Evolutionary conservation across 495 filamentous ascomycete genomes (phyloP).

Genomic region (Tuber indicum): DNA sequence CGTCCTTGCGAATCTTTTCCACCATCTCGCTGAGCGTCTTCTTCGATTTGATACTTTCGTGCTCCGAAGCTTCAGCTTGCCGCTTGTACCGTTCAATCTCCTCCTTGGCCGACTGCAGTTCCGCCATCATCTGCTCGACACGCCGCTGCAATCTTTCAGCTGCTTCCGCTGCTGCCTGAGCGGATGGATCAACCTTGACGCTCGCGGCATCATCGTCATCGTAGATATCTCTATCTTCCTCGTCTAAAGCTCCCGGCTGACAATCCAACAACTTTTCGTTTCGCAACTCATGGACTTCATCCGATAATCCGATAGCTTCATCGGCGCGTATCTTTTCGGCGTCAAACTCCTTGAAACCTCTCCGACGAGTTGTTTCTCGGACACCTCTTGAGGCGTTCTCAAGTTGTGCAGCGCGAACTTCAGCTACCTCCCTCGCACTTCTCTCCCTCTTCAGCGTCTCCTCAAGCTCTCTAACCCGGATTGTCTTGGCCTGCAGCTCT

Average conservation of each 20-base stretch:
- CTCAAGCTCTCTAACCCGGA: constrained; percentile 74
- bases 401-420: constrained; percentile 66
- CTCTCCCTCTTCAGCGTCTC: constrained; percentile 69
- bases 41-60: constrained; percentile 59
- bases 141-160: constrained; percentile 59
- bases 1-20: constrained; percentile 64
- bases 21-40: constrained; percentile 84
- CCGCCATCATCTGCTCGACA: constrained; percentile 69
- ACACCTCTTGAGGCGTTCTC: constrained; percentile 45
- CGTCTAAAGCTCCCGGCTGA: constrained; percentile 20
- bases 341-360: constrained; percentile 29
- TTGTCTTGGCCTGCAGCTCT: constrained; percentile 72
- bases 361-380: constrained; percentile 42
- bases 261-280: constrained; percentile 23
- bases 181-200: constrained; percentile 35
- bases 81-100: constrained; percentile 70
- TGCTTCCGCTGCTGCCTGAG: constrained; percentile 46
- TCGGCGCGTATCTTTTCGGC: constrained; percentile 41
- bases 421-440: constrained; percentile 71
- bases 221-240: constrained; percentile 18
- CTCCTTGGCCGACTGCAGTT: constrained; percentile 75
- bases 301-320: constrained; percentile 42
- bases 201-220: constrained; percentile 25
- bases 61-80: constrained; percentile 64
- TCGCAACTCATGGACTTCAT: constrained; percentile 25